Evolutionary conservation across 495 filamentous ascomycete species (phyloP).

Genomic region (Penicillium bialowiezense): DNA sequence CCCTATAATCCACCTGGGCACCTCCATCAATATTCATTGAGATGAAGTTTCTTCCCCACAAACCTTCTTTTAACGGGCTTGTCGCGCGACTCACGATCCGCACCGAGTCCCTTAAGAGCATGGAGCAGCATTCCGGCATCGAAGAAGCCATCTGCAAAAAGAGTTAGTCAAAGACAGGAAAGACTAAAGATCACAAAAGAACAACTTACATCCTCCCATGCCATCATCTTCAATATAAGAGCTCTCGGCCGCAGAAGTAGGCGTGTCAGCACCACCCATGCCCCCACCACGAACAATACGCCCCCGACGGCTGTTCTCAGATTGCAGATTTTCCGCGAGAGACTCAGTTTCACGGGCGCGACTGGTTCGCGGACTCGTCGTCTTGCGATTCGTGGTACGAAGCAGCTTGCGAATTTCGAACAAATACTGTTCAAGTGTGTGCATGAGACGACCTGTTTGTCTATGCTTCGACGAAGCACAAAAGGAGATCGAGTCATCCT

Average conservation of each 20-base stretch:
- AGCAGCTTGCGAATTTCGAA: slow-evolving; percentile 85
- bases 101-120: slow-evolving; percentile 67
- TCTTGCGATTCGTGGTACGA: slow-evolving; percentile 58
- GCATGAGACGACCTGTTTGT: slow-evolving; percentile 86
- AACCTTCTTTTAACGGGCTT: slow-evolving; percentile 55
- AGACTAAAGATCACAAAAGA: slow-evolving; percentile 7
- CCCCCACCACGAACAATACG: slow-evolving; percentile 44
- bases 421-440: slow-evolving; percentile 85
- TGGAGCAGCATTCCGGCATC: slow-evolving; percentile 91
- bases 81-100: slow-evolving; percentile 47
- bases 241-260: slow-evolving; percentile 58
- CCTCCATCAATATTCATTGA: slow-evolving; percentile 66
- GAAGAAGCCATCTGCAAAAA: slow-evolving; percentile 80
- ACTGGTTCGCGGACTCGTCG: slow-evolving; percentile 52
- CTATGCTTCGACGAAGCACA: slow-evolving; percentile 90
- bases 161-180: slow-evolving; percentile 21
- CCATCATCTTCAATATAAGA: slow-evolving; percentile 82
- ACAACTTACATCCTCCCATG: slow-evolving; percentile 82
- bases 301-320: slow-evolving; percentile 40
- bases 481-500: slow-evolving; percentile 88
- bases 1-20: neutral
- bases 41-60: slow-evolving; percentile 74
- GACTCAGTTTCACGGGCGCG: slow-evolving; percentile 67
- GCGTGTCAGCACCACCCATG: slow-evolving; percentile 46
- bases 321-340: slow-evolving; percentile 42